Evolutionary conservation across 208 protist genomes (phyloP).

Genomic region (Trypanosoma lewisi): DNA sequence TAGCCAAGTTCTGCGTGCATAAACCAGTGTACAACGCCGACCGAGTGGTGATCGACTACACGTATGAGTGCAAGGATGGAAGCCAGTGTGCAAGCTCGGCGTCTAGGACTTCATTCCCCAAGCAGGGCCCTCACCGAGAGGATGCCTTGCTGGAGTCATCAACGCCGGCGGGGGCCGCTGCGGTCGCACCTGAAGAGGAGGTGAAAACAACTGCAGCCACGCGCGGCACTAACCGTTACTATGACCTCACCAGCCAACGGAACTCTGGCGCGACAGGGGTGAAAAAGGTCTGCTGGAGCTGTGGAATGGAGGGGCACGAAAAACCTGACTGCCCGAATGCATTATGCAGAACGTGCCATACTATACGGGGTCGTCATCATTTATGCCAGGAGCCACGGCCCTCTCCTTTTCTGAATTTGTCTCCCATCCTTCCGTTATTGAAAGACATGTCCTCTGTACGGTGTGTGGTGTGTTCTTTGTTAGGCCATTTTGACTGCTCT

Average conservation of each 20-base stretch:
- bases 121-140: background rate
- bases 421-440: slow-evolving; percentile 19
- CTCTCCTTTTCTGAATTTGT: slow-evolving; percentile 58
- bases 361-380: slow-evolving; percentile 32
- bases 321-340: slow-evolving; percentile 79
- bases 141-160: slow-evolving; percentile 6
- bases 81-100: slow-evolving; percentile 29
- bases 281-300: slow-evolving; percentile 83
- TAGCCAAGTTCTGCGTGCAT: slow-evolving; percentile 45
- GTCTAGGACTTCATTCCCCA: background rate
- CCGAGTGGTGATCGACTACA: slow-evolving; percentile 52
- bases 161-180: background rate
- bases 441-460: slow-evolving; percentile 48
- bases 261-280: slow-evolving; percentile 18
- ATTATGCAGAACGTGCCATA: slow-evolving; percentile 70
- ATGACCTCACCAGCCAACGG: slow-evolving; percentile 45
- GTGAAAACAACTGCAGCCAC: background rate
- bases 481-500: slow-evolving; percentile 76
- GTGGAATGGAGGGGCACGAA: slow-evolving; percentile 73
- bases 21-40: slow-evolving; percentile 66
- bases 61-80: slow-evolving; percentile 49
- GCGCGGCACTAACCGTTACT: slow-evolving; percentile 50
- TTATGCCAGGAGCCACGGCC: slow-evolving; percentile 25
- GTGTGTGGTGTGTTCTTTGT: slow-evolving; percentile 51
- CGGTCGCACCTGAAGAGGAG: background rate